Base-by-base conservation (phyloP, 2,329 filamentous ascomycete genomes). In the Atkinsonella hypoxylon region DNA sequence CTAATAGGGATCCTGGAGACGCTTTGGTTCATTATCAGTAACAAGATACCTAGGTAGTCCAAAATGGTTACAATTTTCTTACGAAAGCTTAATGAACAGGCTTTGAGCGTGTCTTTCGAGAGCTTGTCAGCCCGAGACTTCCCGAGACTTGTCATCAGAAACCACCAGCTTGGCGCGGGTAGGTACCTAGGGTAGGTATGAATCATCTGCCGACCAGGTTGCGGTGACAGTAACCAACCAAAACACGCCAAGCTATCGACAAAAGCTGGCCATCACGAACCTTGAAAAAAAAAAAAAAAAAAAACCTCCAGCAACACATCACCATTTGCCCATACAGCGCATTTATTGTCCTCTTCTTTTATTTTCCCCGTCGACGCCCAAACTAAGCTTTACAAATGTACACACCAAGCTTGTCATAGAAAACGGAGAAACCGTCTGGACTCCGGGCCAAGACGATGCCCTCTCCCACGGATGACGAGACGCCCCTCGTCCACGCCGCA, bases 401-500 rank as follows among this genome's bases (percentile, higher is more conserved):
- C 42, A 44, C 22, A 18, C 40, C 40, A 18, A 12, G 7, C 13
- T 18, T 13, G 9, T 22, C 18, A 17, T 22, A 41, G 26, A 26
- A 6, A 13, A 41, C 18, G 39, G 39, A 20, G 39, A 11, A 13
- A 20, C 40, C 34, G 22, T 20, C 30, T 22, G 11, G 36, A 39
- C 17, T 17, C 11, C 38, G 38, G 47, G 11, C 12, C 10, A 8
- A 13, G 30, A 48, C 34, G 22, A 69, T 69, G 67, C 63, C 65
- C 45, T 63, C 66, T 38, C 64, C 64, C 15, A 68, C 66, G 42
- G 67, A 69, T 56, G 66, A 69, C 50, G 67, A 69, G 54, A 63
- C 63, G 38, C 55, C 60, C 39, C 60, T 68, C 49, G 60, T 60
- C 53, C 57, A 56, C 54, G 54, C 59, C 47, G 54, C 58, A 13